A percentile compares a stretch with the other conserved stretches of the same genome.
Conservation (phyloP, 495 filamentous ascomycete genomes). For the Annulohypoxylon bovei region DNA sequence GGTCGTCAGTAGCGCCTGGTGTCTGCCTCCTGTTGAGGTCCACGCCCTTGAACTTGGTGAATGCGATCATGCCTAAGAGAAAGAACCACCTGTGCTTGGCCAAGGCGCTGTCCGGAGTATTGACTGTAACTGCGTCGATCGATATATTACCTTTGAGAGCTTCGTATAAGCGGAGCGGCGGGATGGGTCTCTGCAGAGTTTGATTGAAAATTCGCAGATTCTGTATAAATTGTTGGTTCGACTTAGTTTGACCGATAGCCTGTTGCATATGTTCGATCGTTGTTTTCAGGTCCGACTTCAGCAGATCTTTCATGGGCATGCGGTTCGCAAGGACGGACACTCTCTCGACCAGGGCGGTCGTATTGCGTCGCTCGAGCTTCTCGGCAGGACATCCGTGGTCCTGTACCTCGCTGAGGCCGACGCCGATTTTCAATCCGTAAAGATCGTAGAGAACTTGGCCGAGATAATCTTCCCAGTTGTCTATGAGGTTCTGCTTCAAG, state of each 20-base stretch:
- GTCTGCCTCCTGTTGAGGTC: slow-evolving; percentile 77
- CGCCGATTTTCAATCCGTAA: slow-evolving; percentile 81
- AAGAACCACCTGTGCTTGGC: slow-evolving; percentile 94
- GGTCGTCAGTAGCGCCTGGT: slow-evolving; percentile 81
- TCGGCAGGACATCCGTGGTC: slow-evolving; percentile 82
- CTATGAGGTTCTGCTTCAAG: slow-evolving; percentile 67
- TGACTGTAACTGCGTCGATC: slow-evolving; percentile 62
- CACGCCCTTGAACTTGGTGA: slow-evolving; percentile 84
- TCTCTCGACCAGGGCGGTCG: slow-evolving; percentile 81
- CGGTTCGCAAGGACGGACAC: slow-evolving; percentile 81
- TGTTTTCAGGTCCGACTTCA: slow-evolving; percentile 85
- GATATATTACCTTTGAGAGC: slow-evolving; percentile 79
- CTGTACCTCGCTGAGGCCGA: slow-evolving; percentile 69
- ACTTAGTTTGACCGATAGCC: slow-evolving; percentile 67
- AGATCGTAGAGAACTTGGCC: slow-evolving; percentile 90
- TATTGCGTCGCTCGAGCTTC: slow-evolving; percentile 77
- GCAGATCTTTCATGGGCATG: slow-evolving; percentile 89
- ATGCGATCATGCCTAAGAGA: slow-evolving; percentile 83
- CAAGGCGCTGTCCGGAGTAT: slow-evolving; percentile 62
- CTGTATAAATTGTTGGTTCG: slow-evolving; percentile 72
- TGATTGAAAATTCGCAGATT: slow-evolving; percentile 79
- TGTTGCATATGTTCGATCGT: slow-evolving; percentile 91
- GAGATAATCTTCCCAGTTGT: slow-evolving; percentile 80
- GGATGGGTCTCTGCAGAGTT: slow-evolving; percentile 81
- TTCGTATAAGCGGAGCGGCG: slow-evolving; percentile 81